Evolutionary conservation across 2,329 filamentous ascomycete species (phyloP), one percentile per base, ranked within the genome.

Genomic region (Nigrospora oryzae): DNA sequence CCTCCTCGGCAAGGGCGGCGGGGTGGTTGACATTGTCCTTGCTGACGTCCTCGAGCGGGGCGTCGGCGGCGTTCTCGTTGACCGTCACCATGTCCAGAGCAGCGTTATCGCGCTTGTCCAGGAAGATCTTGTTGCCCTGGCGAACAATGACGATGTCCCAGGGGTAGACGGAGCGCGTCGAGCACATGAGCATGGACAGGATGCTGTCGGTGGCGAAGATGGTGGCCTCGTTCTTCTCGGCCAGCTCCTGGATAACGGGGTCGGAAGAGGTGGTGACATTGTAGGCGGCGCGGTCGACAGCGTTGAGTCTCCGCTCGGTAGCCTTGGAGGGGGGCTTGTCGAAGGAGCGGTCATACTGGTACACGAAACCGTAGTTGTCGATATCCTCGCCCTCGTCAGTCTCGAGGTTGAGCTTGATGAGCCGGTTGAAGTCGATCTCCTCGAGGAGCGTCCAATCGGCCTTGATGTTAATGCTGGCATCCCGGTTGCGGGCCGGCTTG

Each of bases 141-240:
- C 87, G 84, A 51, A 89, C 75, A 61, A 98, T 94, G 63, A 98
- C 85, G 58, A 98, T 84, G 68, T 98, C 93, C 93, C 93, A 98
- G 37, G 90, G 90, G 75, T 97, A 97, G 51, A 98, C 88, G 46
- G 89, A 95, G 60, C 94, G 88, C 48, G 93, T 87, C 42, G 93
- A 83, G 70, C 93, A 98, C 93, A 98, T 98, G 59, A 98, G 84
- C 89, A 96, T 97, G 54, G 91, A 97, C 48, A 98, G 81, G 58
- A 98, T 90, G 70, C 85, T 95, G 67, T 96, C 90, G 38, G 93
- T 96, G 51, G 93, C 89, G 63, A 97, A 98, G 61, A 98, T 91
- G 56, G 88, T 93, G 39, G 90, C 93, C 71, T 96, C 90, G 61
- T 95, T 83, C 74, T 90, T 94, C 58, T 97, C 91, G 51, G 93